phyloP scores from a whole-genome alignment of 176 grass and related monocot genomes.

The Zizania latifolia region DNA sequence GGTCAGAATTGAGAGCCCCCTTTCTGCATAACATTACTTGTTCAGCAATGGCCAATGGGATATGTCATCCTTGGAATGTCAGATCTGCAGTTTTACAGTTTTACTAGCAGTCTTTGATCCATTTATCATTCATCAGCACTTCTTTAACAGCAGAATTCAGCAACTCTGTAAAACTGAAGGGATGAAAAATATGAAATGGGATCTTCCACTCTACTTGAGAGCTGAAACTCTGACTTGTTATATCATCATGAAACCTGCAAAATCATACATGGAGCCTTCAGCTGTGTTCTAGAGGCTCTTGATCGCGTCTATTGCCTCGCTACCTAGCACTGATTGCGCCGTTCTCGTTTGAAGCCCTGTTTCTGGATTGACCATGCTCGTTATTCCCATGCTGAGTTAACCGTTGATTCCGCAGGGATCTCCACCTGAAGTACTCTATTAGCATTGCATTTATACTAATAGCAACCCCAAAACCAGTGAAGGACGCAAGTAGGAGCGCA shows the following conservation, averaged over 20 bases:
- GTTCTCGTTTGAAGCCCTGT: slow-evolving; percentile 19
- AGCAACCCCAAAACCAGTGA: slow-evolving; percentile 74
- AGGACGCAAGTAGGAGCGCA: slow-evolving; percentile 61
- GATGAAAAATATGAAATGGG: neutral
- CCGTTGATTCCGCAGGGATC: slow-evolving; percentile 39
- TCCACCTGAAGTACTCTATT: slow-evolving; percentile 63
- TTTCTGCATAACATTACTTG: neutral
- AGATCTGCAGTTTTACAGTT: neutral
- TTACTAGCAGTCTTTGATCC: neutral
- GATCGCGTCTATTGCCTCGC: slow-evolving; percentile 1
- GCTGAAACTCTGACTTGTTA: neutral
- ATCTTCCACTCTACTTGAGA: neutral
- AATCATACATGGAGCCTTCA: neutral
- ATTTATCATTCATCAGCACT: neutral
- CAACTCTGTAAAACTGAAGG: neutral
- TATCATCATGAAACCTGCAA: slow-evolving; percentile 23
- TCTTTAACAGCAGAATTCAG: neutral
- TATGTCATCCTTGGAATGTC: neutral
- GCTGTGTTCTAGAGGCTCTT: neutral
- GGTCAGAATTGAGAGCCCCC: neutral
- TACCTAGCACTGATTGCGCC: slow-evolving; percentile 4
- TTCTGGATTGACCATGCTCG: slow-evolving; percentile 8
- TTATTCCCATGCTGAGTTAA: slow-evolving; percentile 19
- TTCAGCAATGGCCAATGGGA: no score
- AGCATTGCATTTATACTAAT: slow-evolving; percentile 63